A percentile compares a stretch with the other conserved stretches of the same genome.
Evolutionary conservation across 257 asterid species (phyloP).

Genomic region (Ajuga chamaepitys): DNA sequence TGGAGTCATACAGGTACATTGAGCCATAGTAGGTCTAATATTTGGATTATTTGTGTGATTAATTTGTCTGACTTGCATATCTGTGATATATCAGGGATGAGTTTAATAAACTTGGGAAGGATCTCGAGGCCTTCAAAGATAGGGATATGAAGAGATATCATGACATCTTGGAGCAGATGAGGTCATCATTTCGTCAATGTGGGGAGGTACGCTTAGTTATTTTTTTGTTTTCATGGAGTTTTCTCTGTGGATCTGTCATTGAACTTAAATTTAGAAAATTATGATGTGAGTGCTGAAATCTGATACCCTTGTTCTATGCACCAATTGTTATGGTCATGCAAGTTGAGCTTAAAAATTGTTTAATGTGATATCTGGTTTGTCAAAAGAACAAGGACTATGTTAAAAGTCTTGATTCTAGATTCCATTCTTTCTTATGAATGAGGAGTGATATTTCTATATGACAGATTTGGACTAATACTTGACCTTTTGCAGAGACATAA

Average conservation of each 20-base stretch:
- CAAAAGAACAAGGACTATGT: not conserved
- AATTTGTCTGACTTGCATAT: slow-evolving; percentile 19
- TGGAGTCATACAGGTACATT: slow-evolving; percentile 75
- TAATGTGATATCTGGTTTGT: not conserved
- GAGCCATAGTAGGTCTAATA: slow-evolving; percentile 13
- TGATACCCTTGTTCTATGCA: not conserved
- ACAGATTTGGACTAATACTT: slow-evolving; percentile 19
- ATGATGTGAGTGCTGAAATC: not conserved
- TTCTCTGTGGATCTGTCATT: slow-evolving; percentile 4
- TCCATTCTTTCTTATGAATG: not conserved
- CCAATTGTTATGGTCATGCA: not conserved
- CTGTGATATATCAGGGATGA: slow-evolving; percentile 44
- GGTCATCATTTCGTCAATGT: slow-evolving; percentile 62
- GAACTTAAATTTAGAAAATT: not conserved
- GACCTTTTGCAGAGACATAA: slow-evolving; percentile 58
- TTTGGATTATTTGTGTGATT: slow-evolving; percentile 9
- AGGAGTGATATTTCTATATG: not conserved
- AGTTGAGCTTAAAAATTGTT: not conserved
- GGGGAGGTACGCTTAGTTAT: slow-evolving; percentile 52
- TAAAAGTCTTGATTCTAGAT: slow-evolving; percentile 14
- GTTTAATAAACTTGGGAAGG: slow-evolving; percentile 62
- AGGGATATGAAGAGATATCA: slow-evolving; percentile 51
- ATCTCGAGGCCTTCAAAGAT: slow-evolving; percentile 59
- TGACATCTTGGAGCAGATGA: slow-evolving; percentile 51
- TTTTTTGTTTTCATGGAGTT: not conserved